phyloP scores from a whole-genome alignment of 2,329 filamentous ascomycete species.

The Aspergillus felis region DNA sequence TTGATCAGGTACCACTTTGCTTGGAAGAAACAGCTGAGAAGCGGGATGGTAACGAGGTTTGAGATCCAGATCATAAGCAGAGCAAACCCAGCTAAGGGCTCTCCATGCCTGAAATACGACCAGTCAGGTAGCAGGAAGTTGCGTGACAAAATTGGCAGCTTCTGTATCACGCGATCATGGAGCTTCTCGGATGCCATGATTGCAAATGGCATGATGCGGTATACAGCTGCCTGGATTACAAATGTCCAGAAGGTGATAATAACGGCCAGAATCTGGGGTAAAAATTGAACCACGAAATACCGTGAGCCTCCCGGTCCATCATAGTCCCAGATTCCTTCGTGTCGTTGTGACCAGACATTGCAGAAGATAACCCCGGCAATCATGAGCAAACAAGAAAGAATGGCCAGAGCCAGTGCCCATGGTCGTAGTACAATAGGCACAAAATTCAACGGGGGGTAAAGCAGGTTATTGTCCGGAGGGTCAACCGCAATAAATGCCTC shows the following conservation, averaged over 20 bases:
- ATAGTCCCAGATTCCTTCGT: conserved; percentile 66
- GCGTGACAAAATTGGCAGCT: conserved; percentile 56
- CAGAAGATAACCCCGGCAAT: conserved; percentile 67
- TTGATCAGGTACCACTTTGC: conserved; percentile 59
- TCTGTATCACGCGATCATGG: conserved; percentile 58
- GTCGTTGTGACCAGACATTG: conserved; percentile 62
- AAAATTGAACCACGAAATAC: conserved; percentile 82
- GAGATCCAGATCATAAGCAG: conserved; percentile 71
- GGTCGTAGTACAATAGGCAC: conserved; percentile 68
- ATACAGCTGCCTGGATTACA: conserved; percentile 67
- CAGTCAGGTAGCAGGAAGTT: conserved; percentile 67
- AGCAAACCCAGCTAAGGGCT: conserved; percentile 63
- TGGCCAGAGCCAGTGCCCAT: conserved; percentile 58
- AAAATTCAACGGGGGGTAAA: conserved; percentile 59
- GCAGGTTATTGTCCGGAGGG: conserved; percentile 40
- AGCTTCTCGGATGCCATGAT: conserved; percentile 66
- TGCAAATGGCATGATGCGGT: conserved; percentile 72
- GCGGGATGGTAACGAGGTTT: conserved; percentile 69
- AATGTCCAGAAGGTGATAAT: conserved; percentile 73
- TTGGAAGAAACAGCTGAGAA: conserved; percentile 74
- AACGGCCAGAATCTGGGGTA: conserved; percentile 73
- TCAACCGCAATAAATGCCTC: conserved; percentile 49
- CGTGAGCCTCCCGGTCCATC: conserved; percentile 63
- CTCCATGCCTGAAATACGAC: conserved; percentile 64
- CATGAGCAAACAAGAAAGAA: conserved; percentile 64